Evolutionary conservation across 1,139 yeast species (phyloP).

Genomic region (Geotrichum aggregatum): DNA sequence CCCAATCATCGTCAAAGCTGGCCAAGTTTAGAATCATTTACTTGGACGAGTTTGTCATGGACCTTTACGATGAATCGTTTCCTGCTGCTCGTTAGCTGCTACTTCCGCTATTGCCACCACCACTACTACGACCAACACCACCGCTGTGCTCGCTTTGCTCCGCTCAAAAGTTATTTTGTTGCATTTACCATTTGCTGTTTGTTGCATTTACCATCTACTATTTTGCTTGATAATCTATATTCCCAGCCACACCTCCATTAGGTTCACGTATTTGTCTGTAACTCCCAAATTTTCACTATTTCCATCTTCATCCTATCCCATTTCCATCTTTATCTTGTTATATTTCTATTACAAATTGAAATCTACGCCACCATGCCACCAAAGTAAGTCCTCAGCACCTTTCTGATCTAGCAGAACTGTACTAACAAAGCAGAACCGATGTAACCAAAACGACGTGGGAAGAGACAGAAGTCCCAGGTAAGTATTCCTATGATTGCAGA

Average conservation of each 20-base stretch:
- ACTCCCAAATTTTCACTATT: not conserved
- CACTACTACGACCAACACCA: too few relatives aligned
- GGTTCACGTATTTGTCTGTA: not conserved
- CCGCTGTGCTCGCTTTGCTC: not conserved
- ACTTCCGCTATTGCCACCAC: not conserved
- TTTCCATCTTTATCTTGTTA: too few relatives aligned
- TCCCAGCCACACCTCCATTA: not conserved
- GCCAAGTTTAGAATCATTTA: constrained; percentile 23
- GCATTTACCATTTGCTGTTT: not conserved
- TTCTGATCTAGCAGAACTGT: not conserved
- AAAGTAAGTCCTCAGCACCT: constrained; percentile 20
- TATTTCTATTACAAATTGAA: not conserved
- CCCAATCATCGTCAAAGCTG: constrained; percentile 13
- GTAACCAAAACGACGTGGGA: constrained; percentile 39
- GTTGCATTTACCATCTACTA: not conserved
- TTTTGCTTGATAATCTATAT: not conserved
- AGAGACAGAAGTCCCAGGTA: constrained; percentile 46
- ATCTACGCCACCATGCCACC: constrained; percentile 19
- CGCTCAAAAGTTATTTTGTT: not conserved
- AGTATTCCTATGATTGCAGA: not conserved
- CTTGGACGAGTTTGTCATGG: constrained; percentile 25
- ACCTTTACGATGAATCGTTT: constrained; percentile 8
- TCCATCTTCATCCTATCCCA: too few relatives aligned
- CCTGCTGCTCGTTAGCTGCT: not conserved
- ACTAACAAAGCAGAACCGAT: constrained; percentile 29